These are phyloP conservation scores for Cyberlindnera petersonii DNA, from an alignment of 805 yeast genomes.

Conservation along the genomic window DNA sequence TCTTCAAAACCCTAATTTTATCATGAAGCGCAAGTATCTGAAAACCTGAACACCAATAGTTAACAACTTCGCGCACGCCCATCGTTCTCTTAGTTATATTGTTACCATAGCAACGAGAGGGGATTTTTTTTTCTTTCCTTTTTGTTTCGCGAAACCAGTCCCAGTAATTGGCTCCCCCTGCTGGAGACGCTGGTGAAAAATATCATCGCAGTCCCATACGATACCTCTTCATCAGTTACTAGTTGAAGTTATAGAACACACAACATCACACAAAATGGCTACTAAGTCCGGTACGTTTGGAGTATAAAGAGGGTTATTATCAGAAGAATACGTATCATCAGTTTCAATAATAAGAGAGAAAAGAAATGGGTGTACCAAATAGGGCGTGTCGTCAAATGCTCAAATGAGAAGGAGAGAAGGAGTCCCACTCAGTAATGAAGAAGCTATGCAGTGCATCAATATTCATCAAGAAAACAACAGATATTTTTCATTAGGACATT, in stretches of 20 bases:
- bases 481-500: no score
- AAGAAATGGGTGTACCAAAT: no score
- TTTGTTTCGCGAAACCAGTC: background rate
- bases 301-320: background rate
- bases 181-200: slow-evolving; percentile 19
- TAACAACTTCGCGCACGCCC: no score
- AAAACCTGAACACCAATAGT: background rate
- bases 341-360: background rate
- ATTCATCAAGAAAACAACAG: no score
- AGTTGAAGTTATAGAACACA: slow-evolving; percentile 1
- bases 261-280: slow-evolving; percentile 38
- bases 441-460: no score
- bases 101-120: slow-evolving; percentile 5
- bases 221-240: slow-evolving; percentile 1
- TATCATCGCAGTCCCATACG: slow-evolving; percentile 11
- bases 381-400: no score
- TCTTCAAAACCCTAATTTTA: slow-evolving; percentile 1
- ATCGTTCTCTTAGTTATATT: background rate
- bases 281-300: slow-evolving; percentile 49
- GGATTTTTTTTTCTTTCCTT: background rate
- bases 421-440: no score
- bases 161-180: no score
- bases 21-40: background rate
- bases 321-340: background rate
- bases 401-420: no score